Evolutionary conservation across 306 rosid species (phyloP).

Genomic region (Inga leiocalycina): DNA sequence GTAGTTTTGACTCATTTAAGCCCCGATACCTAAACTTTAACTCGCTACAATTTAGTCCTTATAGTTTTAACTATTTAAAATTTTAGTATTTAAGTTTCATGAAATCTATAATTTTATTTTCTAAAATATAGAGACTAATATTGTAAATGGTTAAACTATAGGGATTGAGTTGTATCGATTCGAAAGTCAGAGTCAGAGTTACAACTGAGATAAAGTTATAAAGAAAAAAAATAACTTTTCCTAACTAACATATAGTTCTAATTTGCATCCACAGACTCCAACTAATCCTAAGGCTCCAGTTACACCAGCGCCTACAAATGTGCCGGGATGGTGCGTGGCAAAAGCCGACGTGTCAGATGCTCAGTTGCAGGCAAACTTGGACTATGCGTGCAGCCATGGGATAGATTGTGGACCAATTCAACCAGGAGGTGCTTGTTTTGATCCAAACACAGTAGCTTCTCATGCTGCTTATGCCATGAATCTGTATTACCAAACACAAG

Average conservation of each 20-base stretch:
- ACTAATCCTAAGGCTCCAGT: constrained; percentile 39
- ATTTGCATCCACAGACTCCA: constrained; percentile 37
- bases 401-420: constrained; percentile 73
- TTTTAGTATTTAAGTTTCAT: too few species aligned
- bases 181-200: too few species aligned
- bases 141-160: too few species aligned
- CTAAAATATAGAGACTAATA: too few species aligned
- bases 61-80: too few species aligned
- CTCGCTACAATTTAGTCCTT: too few species aligned
- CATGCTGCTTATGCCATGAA: constrained; percentile 85
- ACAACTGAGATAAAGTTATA: too few species aligned
- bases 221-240: too few species aligned
- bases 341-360: constrained; percentile 50
- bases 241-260: neutral
- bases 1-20: too few species aligned
- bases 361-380: constrained; percentile 63
- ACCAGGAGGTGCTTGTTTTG: constrained; percentile 81
- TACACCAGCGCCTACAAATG: constrained; percentile 44
- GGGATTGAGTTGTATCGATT: too few species aligned
- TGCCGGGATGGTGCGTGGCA: constrained; percentile 64
- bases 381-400: constrained; percentile 67
- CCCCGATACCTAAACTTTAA: too few species aligned
- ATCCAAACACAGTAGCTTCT: constrained; percentile 68
- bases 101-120: too few species aligned
- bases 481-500: constrained; percentile 59